phyloP scores from a whole-genome alignment of 768 basidiomycete species.

The Termitomyces bulborhizus region DNA sequence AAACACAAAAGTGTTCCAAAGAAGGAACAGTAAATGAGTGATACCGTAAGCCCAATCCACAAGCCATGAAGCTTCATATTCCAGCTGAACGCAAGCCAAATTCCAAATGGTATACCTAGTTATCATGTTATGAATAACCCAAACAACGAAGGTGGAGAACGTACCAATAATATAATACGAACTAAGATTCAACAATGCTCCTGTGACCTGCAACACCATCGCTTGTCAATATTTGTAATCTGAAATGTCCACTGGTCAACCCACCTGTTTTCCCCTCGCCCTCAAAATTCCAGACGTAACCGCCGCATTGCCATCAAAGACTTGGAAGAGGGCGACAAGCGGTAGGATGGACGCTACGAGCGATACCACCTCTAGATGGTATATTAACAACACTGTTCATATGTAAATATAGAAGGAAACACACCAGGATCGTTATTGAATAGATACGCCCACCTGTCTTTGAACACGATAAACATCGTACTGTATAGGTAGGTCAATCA shows the following conservation, averaged over 20 bases:
- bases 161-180: constrained; percentile 75
- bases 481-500: constrained; percentile 23
- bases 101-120: constrained; percentile 74
- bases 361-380: constrained; percentile 39
- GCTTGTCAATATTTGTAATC: background rate
- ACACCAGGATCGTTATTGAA: constrained; percentile 65
- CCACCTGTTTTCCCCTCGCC: constrained; percentile 71
- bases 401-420: constrained; percentile 10
- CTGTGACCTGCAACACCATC: constrained; percentile 25
- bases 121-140: background rate
- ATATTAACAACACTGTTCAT: background rate
- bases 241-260: background rate
- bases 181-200: constrained; percentile 74
- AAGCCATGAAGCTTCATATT: constrained; percentile 62
- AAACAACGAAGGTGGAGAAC: background rate
- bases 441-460: constrained; percentile 62
- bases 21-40: constrained; percentile 51
- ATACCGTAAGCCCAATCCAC: constrained; percentile 77
- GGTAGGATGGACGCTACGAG: constrained; percentile 69
- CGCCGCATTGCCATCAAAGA: constrained; percentile 72
- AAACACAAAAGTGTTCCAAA: constrained; percentile 50
- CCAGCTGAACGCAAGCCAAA: constrained; percentile 66
- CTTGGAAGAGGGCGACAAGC: constrained; percentile 73
- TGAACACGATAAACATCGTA: constrained; percentile 54
- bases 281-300: constrained; percentile 76